Conservation (phyloP, 768 basidiomycete species). For the Boletus insuetus region DNA sequence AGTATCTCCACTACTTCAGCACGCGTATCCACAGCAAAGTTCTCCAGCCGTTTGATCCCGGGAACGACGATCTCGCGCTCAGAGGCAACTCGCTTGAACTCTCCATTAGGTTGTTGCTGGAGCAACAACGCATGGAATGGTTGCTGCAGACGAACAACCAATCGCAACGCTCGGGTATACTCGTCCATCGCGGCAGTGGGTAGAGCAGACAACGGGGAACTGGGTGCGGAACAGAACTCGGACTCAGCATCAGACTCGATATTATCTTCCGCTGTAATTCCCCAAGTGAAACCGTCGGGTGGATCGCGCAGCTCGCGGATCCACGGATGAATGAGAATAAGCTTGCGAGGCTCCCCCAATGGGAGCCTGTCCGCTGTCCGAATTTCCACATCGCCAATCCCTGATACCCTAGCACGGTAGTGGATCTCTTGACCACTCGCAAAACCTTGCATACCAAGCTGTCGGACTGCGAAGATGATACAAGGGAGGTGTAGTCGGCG, state of each 20-base stretch:
- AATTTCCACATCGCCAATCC: background rate
- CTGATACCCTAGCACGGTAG: background rate
- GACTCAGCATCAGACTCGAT: background rate
- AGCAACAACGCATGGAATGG: background rate
- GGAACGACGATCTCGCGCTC: background rate
- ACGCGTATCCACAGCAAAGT: background rate
- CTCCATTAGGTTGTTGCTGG: background rate
- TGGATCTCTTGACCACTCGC: background rate
- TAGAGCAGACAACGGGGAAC: background rate
- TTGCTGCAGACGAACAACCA: background rate
- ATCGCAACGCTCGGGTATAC: background rate
- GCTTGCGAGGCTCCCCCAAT: background rate
- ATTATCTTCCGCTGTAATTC: background rate
- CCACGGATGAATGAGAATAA: slow-evolving; percentile 6
- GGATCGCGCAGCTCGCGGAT: slow-evolving; percentile 1
- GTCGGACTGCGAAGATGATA: background rate
- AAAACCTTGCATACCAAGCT: background rate
- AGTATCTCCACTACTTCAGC: background rate
- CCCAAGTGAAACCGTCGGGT: background rate
- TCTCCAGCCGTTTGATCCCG: background rate
- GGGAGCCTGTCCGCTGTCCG: background rate
- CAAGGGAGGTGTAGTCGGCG: slow-evolving; percentile 1
- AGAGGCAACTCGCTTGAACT: background rate
- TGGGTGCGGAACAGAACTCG: background rate
- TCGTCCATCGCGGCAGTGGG: background rate